Percentiles rank a stretch among this genome's conserved stretches.
Conservation (phyloP, 2,329 filamentous ascomycete species). For the Rutstroemia sp. region DNA sequence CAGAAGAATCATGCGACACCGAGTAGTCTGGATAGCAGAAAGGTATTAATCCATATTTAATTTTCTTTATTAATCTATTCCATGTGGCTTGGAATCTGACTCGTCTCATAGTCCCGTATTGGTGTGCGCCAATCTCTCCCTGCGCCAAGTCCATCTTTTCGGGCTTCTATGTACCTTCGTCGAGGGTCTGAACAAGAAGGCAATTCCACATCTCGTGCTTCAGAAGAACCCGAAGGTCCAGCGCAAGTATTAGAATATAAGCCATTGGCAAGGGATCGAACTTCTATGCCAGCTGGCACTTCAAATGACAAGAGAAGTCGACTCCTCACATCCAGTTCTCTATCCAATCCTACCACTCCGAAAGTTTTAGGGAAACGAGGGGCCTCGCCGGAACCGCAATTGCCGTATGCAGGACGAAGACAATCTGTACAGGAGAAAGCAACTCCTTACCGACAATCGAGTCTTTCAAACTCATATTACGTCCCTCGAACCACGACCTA, state of each 20-base stretch:
- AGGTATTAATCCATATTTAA: constrained; percentile 16
- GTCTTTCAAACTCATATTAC: constrained; percentile 24
- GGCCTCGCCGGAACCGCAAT: constrained; percentile 23
- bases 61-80: neutral
- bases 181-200: constrained; percentile 25
- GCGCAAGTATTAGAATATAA: constrained; percentile 24
- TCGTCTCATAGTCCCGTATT: constrained; percentile 21
- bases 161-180: constrained; percentile 18
- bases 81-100: constrained; percentile 6
- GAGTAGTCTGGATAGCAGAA: constrained; percentile 18
- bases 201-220: constrained; percentile 13
- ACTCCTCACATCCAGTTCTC: constrained; percentile 17
- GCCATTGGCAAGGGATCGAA: constrained; percentile 18
- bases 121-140: constrained; percentile 25
- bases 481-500: constrained; percentile 24
- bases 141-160: constrained; percentile 15
- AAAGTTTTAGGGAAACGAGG: constrained; percentile 19
- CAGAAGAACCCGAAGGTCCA: constrained; percentile 22
- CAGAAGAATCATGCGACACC: constrained; percentile 14
- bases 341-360: constrained; percentile 26
- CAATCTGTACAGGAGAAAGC: constrained; percentile 19
- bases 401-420: constrained; percentile 20
- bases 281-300: constrained; percentile 6
- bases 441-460: constrained; percentile 28
- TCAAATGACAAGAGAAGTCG: constrained; percentile 22